phyloP scores from a whole-genome alignment of 371 early-diverging fungal genomes.

The Choanephora cucurbitarum region DNA sequence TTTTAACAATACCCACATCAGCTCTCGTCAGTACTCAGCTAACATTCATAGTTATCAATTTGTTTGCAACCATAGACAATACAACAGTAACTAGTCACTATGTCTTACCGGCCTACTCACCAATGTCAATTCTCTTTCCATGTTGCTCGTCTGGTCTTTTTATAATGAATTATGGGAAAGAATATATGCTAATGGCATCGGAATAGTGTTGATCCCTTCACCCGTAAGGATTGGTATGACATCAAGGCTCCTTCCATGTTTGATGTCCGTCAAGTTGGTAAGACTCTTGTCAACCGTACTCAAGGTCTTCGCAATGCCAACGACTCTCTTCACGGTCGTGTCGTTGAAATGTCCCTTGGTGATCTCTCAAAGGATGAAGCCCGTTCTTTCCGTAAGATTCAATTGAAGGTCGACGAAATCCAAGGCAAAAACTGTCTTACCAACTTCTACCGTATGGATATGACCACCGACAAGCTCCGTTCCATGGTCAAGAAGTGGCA shows the following conservation, averaged over 20 bases:
- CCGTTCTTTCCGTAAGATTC: slow-evolving; percentile 97
- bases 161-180: not conserved
- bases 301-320: slow-evolving; percentile 98
- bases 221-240: slow-evolving; percentile 99
- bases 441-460: slow-evolving; percentile 99
- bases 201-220: slow-evolving; percentile 86
- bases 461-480: slow-evolving; percentile 99
- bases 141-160: too few species aligned
- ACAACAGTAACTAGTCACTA: too few species aligned
- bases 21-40: too few species aligned
- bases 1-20: too few species aligned
- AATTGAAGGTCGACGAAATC: slow-evolving; percentile 98
- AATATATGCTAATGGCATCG: not conserved
- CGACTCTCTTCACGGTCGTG: slow-evolving; percentile 96
- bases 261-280: slow-evolving; percentile 91
- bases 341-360: slow-evolving; percentile 97
- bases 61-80: too few species aligned
- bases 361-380: slow-evolving; percentile 98
- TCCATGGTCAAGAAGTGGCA: slow-evolving; percentile 99
- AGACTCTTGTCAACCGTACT: slow-evolving; percentile 99
- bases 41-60: too few species aligned
- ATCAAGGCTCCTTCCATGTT: slow-evolving; percentile 97
- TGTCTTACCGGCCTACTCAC: too few species aligned
- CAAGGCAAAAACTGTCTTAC: slow-evolving; percentile 98
- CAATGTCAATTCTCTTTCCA: too few species aligned